Percentiles rank a stretch among this genome's conserved stretches.
These are phyloP conservation scores for Naematelia aurantialba DNA, from an alignment of 768 basidiomycete species.

Conservation along the genomic window DNA sequence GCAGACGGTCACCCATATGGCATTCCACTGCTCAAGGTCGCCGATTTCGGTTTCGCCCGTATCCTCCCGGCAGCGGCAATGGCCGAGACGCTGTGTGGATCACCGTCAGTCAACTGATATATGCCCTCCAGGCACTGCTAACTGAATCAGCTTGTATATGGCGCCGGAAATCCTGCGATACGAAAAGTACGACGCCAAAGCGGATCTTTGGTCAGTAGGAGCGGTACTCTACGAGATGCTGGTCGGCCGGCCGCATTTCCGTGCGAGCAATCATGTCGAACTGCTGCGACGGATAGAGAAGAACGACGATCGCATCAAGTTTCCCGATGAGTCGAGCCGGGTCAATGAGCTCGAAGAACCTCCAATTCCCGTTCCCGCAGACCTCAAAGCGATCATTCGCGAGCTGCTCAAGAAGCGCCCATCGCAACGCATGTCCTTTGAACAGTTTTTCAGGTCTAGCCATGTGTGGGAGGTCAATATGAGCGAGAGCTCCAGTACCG, in stretches of 20 bases:
- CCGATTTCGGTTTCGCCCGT: constrained; percentile 96
- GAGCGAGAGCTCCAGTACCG: constrained; percentile 54
- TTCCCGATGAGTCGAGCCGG: constrained; percentile 82
- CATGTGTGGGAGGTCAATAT: constrained; percentile 51
- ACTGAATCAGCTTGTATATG: constrained; percentile 78
- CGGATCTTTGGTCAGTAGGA: constrained; percentile 96
- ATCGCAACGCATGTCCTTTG: constrained; percentile 76
- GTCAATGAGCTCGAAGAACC: constrained; percentile 50
- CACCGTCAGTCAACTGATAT: constrained; percentile 64
- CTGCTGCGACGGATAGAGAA: constrained; percentile 86
- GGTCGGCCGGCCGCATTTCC: constrained; percentile 87
- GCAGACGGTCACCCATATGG: constrained; percentile 82
- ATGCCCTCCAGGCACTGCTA: neutral
- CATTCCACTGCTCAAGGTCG: constrained; percentile 91
- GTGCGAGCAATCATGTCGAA: constrained; percentile 93
- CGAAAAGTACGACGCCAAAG: constrained; percentile 96
- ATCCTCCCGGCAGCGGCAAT: constrained; percentile 85
- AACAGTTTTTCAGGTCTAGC: constrained; percentile 82
- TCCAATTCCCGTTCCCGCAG: constrained; percentile 59
- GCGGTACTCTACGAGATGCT: constrained; percentile 95
- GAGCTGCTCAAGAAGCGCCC: constrained; percentile 78
- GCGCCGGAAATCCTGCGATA: constrained; percentile 96
- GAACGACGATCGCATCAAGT: constrained; percentile 77
- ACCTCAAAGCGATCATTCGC: constrained; percentile 84
- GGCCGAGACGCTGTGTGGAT: constrained; percentile 97